Evolutionary conservation across 1,139 yeast genomes (phyloP).

Genomic region (Lodderomyces parapsilosis): DNA sequence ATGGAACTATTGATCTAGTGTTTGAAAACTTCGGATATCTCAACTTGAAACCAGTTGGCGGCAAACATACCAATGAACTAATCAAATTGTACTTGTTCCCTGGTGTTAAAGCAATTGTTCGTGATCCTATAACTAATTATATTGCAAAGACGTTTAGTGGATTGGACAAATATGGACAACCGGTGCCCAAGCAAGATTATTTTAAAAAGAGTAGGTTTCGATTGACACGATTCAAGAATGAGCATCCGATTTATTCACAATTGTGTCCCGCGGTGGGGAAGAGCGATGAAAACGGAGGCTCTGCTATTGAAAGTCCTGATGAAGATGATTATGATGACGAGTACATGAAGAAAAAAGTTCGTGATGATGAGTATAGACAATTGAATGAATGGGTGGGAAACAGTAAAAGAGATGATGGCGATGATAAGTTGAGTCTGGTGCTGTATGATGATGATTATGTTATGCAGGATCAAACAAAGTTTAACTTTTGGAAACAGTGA

Average conservation of each 20-base stretch:
- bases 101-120: constrained; percentile 28
- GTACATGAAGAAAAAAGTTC: neutral
- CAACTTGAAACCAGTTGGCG: constrained; percentile 64
- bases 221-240: constrained; percentile 24
- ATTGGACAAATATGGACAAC: constrained; percentile 37
- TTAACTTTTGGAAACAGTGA: constrained; percentile 17
- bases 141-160: constrained; percentile 36
- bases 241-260: constrained; percentile 24
- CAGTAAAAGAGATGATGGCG: neutral
- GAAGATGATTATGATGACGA: neutral
- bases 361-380: constrained; percentile 5
- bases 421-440: neutral
- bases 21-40: constrained; percentile 68
- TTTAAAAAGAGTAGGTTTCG: constrained; percentile 26
- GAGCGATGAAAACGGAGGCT: neutral
- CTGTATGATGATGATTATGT: constrained; percentile 13
- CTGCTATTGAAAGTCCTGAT: neutral
- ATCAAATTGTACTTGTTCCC: constrained; percentile 33
- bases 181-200: constrained; percentile 30
- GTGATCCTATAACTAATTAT: constrained; percentile 39
- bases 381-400: constrained; percentile 3
- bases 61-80: constrained; percentile 26
- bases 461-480: constrained; percentile 16
- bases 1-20: constrained; percentile 66
- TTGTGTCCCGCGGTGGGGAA: constrained; percentile 20